phyloP scores from a whole-genome alignment of 768 basidiomycete genomes.

The Russula compacta region DNA sequence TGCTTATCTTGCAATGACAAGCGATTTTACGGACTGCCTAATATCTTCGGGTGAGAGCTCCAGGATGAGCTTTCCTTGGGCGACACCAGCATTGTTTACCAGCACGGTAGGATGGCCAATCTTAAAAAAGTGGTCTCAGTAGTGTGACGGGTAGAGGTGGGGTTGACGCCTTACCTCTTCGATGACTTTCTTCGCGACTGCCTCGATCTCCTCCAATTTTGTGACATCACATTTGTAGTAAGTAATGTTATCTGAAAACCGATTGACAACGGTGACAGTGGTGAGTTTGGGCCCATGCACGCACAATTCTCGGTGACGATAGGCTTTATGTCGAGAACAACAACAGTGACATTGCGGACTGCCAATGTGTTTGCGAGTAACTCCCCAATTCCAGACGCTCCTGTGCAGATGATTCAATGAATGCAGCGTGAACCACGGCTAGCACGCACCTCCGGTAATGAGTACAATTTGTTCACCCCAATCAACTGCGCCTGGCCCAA shows the following conservation, averaged over 20 bases:
- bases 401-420: constrained; percentile 30
- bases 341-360: constrained; percentile 69
- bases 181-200: constrained; percentile 59
- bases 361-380: constrained; percentile 83
- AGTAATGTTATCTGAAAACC: constrained; percentile 54
- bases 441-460: constrained; percentile 72
- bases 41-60: constrained; percentile 75
- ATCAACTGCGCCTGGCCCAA: constrained; percentile 51
- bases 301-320: constrained; percentile 69
- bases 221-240: constrained; percentile 92
- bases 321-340: constrained; percentile 78
- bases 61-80: constrained; percentile 78
- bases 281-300: constrained; percentile 20
- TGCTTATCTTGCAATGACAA: background rate
- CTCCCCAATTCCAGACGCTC: constrained; percentile 84
- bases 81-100: constrained; percentile 92
- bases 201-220: constrained; percentile 76
- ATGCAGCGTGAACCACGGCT: background rate
- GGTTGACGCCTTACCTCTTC: constrained; percentile 51
- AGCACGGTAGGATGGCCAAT: constrained; percentile 84
- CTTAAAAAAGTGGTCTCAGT: constrained; percentile 31
- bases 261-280: background rate
- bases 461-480: constrained; percentile 89
- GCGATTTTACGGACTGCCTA: constrained; percentile 47
- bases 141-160: background rate